A percentile compares a stretch with the other conserved stretches of the same genome.
These are phyloP conservation scores for Zygotorulaspora mrakii DNA, from an alignment of 1,139 yeast genomes.

Conservation along the genomic window DNA sequence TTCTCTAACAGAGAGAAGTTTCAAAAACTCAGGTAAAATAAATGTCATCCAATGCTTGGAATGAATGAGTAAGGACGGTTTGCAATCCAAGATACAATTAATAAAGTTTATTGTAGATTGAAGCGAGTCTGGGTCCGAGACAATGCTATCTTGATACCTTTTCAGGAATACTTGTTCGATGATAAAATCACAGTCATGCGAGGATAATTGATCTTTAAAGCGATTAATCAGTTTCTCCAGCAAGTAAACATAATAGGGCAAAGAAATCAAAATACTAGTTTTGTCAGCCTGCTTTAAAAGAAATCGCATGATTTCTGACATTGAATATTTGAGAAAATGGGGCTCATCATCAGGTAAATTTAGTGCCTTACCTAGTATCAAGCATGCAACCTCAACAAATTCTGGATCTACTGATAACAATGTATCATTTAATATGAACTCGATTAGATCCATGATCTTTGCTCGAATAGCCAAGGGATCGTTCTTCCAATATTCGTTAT, in stretches of 20 bases:
- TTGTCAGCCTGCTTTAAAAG: constrained; percentile 21
- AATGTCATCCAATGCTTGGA: constrained; percentile 37
- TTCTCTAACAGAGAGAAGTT: constrained; percentile 53
- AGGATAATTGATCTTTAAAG: constrained; percentile 22
- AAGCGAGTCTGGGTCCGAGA: constrained; percentile 41
- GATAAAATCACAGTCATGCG: constrained; percentile 31
- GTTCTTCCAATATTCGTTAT: constrained; percentile 33
- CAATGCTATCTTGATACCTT: constrained; percentile 21
- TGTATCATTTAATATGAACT: constrained; percentile 22
- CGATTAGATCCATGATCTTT: constrained; percentile 37
- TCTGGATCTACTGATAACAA: constrained; percentile 26
- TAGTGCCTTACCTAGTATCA: constrained; percentile 33
- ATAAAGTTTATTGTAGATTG: constrained; percentile 53
- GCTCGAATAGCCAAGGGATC: constrained; percentile 43
- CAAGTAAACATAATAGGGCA: constrained; percentile 32
- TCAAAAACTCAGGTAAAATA: constrained; percentile 41
- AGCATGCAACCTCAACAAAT: constrained; percentile 33
- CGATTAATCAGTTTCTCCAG: constrained; percentile 28
- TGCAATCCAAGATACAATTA: constrained; percentile 48
- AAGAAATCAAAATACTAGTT: constrained; percentile 24
- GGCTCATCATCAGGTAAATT: constrained; percentile 31
- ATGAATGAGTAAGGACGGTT: constrained; percentile 48
- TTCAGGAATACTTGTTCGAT: constrained; percentile 29
- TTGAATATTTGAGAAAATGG: constrained; percentile 29
- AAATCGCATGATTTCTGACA: constrained; percentile 31